Base-by-base conservation (phyloP, 177 flowering plant species). In the Vitis hybrid region DNA sequence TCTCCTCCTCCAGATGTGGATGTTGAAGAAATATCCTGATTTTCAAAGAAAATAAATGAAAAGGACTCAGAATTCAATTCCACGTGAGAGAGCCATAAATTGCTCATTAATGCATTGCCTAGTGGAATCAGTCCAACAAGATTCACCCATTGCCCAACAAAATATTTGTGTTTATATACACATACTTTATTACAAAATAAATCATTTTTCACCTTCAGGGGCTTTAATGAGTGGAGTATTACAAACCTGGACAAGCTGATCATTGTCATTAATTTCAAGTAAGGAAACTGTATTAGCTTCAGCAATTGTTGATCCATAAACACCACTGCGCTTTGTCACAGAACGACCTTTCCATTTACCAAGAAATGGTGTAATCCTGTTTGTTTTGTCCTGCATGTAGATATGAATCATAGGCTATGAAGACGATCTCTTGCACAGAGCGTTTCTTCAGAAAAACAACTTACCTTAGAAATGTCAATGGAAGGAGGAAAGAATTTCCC, bases 331-430 rank as follows among this genome's bases (percentile, higher is more conserved):
- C 62, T 90, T 95, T 24, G 98, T 95, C 50, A 85, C 15, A 6
- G 98, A 91, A 74, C 83, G 87, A 52, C 99, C 98, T 73, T 88
- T 82, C 98, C 98, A 95, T 21, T 68, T 83, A 51, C 99, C 99
- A 71, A 95, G 91, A 76, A 87, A 84, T 51, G 91, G 88, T 46
- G 49, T 7, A 65, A 95, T 75, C 84, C 90, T 80, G 74, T 79
- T 76, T 50, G 66, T 64, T 65, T 54, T 71, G 55, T 86, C 85
- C 97, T 93, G 85, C 66, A 82, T 59, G 1, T 41, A 65, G 54
- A 66, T 30, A 27, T 14, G 6, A 30, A 51, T 9, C n/a, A 24
- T 53, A 21, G 17, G 3, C 2, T 32, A 41, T 41, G 48, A 30
- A 30, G 32, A 30, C 32, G 32, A 6, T 41, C 48, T 41, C 48